Conservation (phyloP, 2,329 filamentous ascomycete genomes). For the Claviceps sp. region DNA sequence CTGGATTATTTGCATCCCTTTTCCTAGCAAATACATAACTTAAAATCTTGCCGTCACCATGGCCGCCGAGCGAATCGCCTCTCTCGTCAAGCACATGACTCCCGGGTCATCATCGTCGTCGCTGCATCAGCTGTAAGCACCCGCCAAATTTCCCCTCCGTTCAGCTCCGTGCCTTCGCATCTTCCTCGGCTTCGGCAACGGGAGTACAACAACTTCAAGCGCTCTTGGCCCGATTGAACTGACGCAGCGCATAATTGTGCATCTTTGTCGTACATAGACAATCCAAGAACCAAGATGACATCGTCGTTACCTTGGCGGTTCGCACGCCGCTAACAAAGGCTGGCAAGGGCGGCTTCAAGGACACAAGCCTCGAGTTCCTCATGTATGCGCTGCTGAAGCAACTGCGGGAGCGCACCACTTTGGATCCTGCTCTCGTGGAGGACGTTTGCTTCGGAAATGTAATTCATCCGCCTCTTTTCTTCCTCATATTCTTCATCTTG, state of each 20-base stretch:
- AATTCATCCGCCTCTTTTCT: conserved; percentile 8
- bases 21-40: background rate
- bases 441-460: conserved; percentile 92
- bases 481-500: background rate
- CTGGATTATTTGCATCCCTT: background rate
- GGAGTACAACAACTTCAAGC: no score
- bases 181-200: no score
- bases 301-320: conserved; percentile 87
- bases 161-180: no score
- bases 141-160: background rate
- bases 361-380: conserved; percentile 79
- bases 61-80: conserved; percentile 75
- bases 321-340: conserved; percentile 84
- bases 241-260: no score
- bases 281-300: conserved; percentile 85
- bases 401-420: conserved; percentile 54
- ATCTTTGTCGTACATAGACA: conserved; percentile 39
- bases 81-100: conserved; percentile 75
- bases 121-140: conserved; percentile 61
- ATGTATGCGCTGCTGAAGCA: conserved; percentile 72
- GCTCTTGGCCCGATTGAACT: no score
- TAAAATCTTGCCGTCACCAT: conserved; percentile 31
- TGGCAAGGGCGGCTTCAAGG: conserved; percentile 88
- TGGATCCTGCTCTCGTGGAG: conserved; percentile 71
- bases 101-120: conserved; percentile 45